These are phyloP conservation scores for Nitzschia putrida DNA, from an alignment of 108 stramenopile genomes.

Conservation along the genomic window DNA sequence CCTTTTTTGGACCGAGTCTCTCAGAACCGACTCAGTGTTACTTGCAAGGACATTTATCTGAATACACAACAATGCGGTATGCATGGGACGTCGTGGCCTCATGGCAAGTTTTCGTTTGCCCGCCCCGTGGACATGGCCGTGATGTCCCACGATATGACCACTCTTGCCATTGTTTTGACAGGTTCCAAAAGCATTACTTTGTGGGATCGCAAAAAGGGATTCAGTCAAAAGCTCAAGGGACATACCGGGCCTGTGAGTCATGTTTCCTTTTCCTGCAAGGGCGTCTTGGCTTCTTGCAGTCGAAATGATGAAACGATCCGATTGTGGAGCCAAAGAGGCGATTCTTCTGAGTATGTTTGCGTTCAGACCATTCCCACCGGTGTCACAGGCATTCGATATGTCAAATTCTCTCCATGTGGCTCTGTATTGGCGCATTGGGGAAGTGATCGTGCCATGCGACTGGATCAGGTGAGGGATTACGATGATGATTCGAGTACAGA, in stretches of 20 bases:
- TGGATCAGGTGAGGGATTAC: conserved; percentile 17
- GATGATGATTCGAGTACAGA: not conserved
- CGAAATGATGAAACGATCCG: conserved; percentile 15
- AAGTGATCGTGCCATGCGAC: conserved; percentile 11
- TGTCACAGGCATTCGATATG: conserved; percentile 8
- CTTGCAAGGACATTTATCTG: conserved; percentile 8
- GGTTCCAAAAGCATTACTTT: conserved; percentile 8
- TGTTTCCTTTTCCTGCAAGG: conserved; percentile 7
- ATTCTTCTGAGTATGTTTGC: not conserved
- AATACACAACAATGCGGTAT: not conserved
- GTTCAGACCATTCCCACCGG: not conserved
- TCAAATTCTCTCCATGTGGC: conserved; percentile 19
- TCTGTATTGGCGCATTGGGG: conserved; percentile 11
- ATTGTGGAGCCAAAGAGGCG: conserved; percentile 11
- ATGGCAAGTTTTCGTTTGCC: conserved; percentile 14
- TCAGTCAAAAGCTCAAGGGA: conserved; percentile 9
- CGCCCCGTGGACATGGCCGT: not conserved
- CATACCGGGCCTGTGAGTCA: conserved; percentile 5
- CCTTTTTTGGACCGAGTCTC: conserved; percentile 22
- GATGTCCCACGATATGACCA: not conserved
- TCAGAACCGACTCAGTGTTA: conserved; percentile 11
- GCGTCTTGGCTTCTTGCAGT: conserved; percentile 9
- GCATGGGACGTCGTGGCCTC: conserved; percentile 6
- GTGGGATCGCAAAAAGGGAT: conserved; percentile 9
- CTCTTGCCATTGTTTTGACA: not conserved